phyloP scores from a whole-genome alignment of 768 basidiomycete species.

The Trametes cubensis region DNA sequence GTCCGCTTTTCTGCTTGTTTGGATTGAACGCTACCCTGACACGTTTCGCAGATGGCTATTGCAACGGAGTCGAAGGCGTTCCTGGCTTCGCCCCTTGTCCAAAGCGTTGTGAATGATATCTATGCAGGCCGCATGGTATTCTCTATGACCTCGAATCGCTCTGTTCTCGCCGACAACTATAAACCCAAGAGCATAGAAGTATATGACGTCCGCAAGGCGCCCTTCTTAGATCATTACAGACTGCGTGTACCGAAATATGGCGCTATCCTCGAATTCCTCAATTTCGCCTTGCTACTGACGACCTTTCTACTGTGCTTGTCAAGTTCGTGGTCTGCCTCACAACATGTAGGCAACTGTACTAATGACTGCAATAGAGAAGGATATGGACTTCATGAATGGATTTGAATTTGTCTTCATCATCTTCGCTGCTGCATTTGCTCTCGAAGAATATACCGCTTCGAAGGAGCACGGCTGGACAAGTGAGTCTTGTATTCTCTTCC shows the following conservation, averaged over 20 bases:
- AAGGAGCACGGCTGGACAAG: slow-evolving; percentile 88
- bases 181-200: slow-evolving; percentile 74
- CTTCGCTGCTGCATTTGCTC: slow-evolving; percentile 73
- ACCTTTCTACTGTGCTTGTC: slow-evolving; percentile 76
- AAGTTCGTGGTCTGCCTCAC: slow-evolving; percentile 48
- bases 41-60: slow-evolving; percentile 75
- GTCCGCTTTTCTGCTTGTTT: slow-evolving; percentile 45
- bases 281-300: slow-evolving; percentile 67
- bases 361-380: slow-evolving; percentile 48
- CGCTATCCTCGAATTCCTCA: slow-evolving; percentile 75
- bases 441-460: slow-evolving; percentile 87
- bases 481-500: slow-evolving; percentile 41
- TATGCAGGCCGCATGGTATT: slow-evolving; percentile 80
- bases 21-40: neutral
- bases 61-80: slow-evolving; percentile 84
- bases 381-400: slow-evolving; percentile 49
- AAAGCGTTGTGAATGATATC: slow-evolving; percentile 86
- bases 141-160: slow-evolving; percentile 58
- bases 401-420: slow-evolving; percentile 79
- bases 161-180: slow-evolving; percentile 90
- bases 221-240: slow-evolving; percentile 85
- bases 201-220: slow-evolving; percentile 66
- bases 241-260: slow-evolving; percentile 84
- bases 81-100: slow-evolving; percentile 79
- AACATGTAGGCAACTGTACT: neutral